Base-by-base conservation (phyloP, 306 rosid genomes). In the Castanea sativa region DNA sequence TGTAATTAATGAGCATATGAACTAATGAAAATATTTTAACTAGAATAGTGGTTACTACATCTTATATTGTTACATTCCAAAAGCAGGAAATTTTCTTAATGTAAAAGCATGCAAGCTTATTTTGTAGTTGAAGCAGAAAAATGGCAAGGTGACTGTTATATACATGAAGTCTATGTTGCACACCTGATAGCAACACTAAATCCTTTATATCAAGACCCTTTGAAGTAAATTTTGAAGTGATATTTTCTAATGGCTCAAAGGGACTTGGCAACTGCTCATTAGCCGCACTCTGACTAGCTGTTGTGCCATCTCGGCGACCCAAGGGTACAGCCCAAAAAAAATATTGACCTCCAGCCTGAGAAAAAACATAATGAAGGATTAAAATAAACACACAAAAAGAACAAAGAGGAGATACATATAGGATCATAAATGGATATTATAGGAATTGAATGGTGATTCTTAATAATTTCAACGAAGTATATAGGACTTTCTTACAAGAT, bases 241-340 rank as follows among this genome's bases (percentile, higher is more conserved):
- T 90, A 73, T 89, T 86, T 49, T 88, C 86, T 10, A 91, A 23
- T 45, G 96, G 82, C 61, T 95, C 97, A 75, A 95, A 84, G 4
- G 99, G 99, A 78, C 96, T 89, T 71, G 98, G 96, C 83, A 91
- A 76, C 21, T 87, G 82, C 3, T 72, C 38, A 68, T 85, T 82
- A 60, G 91, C 98, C 33, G 83, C 98, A 64, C 79, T 79, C 77
- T 83, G 81, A 41, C 81, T 90, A 0, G 96, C 92, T 14, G 92
- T 91, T 64, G 86, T 95, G 68, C 93, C 91, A 80, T 95, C 98
- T 80, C 92, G 84, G 5, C 97, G 97, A 58, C 98, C 98, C 35
- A 95, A 80, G 29, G 92, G 93, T 13, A 88, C 84, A 5, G 51
- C 4, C 98, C 98, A 95, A 49, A 49, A 49, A 49, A 49, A 49